Percentiles rank a stretch among this genome's conserved stretches.
These are phyloP conservation scores for Aeminium ludgeri DNA, from an alignment of 495 filamentous ascomycete genomes.

Conservation along the genomic window DNA sequence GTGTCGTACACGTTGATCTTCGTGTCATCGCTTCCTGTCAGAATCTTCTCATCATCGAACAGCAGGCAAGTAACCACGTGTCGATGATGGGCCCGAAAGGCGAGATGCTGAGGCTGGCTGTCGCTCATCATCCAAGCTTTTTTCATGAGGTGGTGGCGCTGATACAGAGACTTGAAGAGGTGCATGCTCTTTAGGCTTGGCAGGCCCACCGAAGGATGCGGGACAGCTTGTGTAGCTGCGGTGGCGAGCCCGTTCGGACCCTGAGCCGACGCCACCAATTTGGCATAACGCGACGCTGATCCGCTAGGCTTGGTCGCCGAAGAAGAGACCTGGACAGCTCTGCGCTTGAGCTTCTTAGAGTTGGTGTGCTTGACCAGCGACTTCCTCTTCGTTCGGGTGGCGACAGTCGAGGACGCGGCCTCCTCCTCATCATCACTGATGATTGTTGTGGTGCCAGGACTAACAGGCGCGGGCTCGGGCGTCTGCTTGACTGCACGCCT, in stretches of 20 bases:
- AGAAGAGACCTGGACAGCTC: conserved; percentile 22
- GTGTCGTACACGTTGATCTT: conserved; percentile 98
- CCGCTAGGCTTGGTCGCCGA: conserved; percentile 20
- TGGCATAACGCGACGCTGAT: conserved; percentile 29
- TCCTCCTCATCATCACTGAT: conserved; percentile 13
- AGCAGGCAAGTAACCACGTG: conserved; percentile 97
- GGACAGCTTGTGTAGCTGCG: conserved; percentile 62
- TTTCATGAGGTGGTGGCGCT: conserved; percentile 73
- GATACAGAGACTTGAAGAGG: conserved; percentile 92
- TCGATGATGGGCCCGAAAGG: conserved; percentile 84
- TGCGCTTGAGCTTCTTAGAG: conserved; percentile 31
- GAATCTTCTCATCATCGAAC: conserved; percentile 93
- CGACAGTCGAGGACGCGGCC: conserved; percentile 8
- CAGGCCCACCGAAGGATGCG: conserved; percentile 65
- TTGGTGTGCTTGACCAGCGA: conserved; percentile 29
- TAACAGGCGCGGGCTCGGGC: background rate
- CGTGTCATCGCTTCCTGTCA: conserved; percentile 94
- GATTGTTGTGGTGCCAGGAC: background rate
- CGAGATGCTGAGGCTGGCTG: conserved; percentile 79
- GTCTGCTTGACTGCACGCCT: conserved; percentile 16
- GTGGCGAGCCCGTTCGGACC: conserved; percentile 76
- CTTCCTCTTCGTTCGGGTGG: conserved; percentile 34
- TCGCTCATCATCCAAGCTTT: conserved; percentile 77
- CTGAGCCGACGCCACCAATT: conserved; percentile 23
- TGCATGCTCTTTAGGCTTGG: conserved; percentile 65